Evolutionary conservation across 768 basidiomycete species (phyloP), one percentile per base, ranked within the genome.

Genomic region (Trametes punicea): DNA sequence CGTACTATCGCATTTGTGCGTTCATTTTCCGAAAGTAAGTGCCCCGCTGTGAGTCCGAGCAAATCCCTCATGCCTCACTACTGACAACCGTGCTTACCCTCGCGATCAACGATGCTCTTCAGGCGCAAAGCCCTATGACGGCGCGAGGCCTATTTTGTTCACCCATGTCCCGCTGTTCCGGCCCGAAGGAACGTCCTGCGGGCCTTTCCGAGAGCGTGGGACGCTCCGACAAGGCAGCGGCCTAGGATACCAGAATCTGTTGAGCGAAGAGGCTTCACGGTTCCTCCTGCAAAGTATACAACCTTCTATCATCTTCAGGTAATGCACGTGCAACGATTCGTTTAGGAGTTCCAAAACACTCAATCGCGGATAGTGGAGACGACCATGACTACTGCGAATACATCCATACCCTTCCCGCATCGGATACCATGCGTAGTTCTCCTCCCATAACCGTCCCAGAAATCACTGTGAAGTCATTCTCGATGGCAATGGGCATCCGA

Each of bases 341-440:
- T 34, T 29, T 30, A 6, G 20, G 29, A 23, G 34, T 27, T n/a
- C 20, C 16, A 41, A 16, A 16, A 51, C 20, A 51, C 44, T 15
- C 11, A 26, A 31, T 34, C 40, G 6, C 16, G 1, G 8, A 44
- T 56, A 93, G 90, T 62, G 96, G 92, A 5, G 93, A 98, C 69
- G 94, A 98, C 66, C 94, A 97, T 68, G 96, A 98, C 65, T 93
- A 95, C 61, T 98, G 96, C 70, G 90, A 90, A 73, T 83, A 85
- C 65, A 74, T 75, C 67, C 83, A 86, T 68, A 62, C 71, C 60
- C 67, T 69, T 50, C 59, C 59, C 51, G 10, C 60, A 16, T 39
- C 46, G 51, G 49, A 55, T 55, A 60, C 23, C 61, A 55, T 45
- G 21, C 40, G 52, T 4, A 52, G 52, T 6, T 50, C 52, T 6